Conservation (phyloP, 176 grass and related monocot genomes). For the Lolium multiflorum region DNA sequence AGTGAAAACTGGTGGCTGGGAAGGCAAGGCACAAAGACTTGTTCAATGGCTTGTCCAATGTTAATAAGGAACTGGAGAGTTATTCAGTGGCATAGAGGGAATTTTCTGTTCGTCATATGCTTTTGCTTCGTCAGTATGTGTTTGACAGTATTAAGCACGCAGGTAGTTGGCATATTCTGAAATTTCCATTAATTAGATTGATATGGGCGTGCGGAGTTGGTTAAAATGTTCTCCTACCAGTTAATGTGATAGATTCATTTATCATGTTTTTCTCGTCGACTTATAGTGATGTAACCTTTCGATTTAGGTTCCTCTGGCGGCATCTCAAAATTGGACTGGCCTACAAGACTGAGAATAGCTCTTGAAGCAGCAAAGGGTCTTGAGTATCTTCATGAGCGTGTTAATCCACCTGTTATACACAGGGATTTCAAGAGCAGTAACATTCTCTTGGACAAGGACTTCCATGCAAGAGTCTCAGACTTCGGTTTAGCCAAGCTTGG, state of each 20-base stretch:
- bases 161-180: background rate
- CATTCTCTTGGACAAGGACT: slow-evolving; percentile 91
- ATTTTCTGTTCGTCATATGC: background rate
- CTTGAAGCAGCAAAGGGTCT: slow-evolving; percentile 98
- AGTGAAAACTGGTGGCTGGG: slow-evolving; percentile 8
- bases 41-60: background rate
- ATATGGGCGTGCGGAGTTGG: slow-evolving; percentile 18
- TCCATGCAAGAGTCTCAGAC: slow-evolving; percentile 92
- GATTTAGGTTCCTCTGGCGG: slow-evolving; percentile 69
- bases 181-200: slow-evolving; percentile 16
- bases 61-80: slow-evolving; percentile 1
- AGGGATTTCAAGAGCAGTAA: slow-evolving; percentile 99
- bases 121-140: background rate
- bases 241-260: background rate
- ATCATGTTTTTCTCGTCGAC: background rate
- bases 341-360: slow-evolving; percentile 91
- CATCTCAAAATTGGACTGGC: slow-evolving; percentile 89
- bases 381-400: slow-evolving; percentile 94
- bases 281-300: slow-evolving; percentile 17
- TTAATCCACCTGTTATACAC: slow-evolving; percentile 88
- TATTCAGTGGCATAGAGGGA: background rate
- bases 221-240: background rate
- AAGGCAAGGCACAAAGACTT: background rate
- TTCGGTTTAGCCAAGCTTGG: slow-evolving; percentile 98
- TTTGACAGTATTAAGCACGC: background rate